Evolutionary conservation across 345 rosid species (phyloP).

Genomic region (Lenwebbia sp.): DNA sequence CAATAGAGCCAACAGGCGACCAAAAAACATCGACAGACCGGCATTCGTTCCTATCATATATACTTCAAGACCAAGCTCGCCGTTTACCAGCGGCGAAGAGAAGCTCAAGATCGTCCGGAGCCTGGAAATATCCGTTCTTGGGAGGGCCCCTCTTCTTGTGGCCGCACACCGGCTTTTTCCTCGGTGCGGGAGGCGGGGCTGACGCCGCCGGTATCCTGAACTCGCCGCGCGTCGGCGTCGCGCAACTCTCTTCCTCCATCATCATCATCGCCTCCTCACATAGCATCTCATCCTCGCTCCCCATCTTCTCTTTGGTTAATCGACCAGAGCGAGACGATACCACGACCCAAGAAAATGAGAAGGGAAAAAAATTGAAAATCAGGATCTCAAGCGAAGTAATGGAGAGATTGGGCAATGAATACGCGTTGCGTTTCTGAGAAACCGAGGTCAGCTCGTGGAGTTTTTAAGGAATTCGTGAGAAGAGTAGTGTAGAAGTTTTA

Average conservation of each 20-base stretch:
- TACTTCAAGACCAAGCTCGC: neutral
- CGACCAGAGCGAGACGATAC: neutral
- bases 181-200: constrained; percentile 18
- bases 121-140: constrained; percentile 13
- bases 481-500: neutral
- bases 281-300: neutral
- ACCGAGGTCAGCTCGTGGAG: neutral
- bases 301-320: neutral
- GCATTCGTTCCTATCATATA: neutral
- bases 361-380: neutral
- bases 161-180: constrained; percentile 16
- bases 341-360: neutral
- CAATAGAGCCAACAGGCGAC: neutral
- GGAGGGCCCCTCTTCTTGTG: constrained; percentile 15
- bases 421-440: neutral
- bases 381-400: neutral
- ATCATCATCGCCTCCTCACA: neutral
- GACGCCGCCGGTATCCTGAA: constrained; percentile 11
- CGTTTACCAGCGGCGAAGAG: constrained; percentile 4
- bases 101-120: constrained; percentile 25
- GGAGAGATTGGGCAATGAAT: neutral
- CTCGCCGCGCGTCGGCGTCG: constrained; percentile 20
- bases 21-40: neutral
- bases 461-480: neutral
- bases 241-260: neutral